These are phyloP conservation scores for Xylaria sp. DNA, from an alignment of 2,329 filamentous ascomycete species.

Conservation along the genomic window DNA sequence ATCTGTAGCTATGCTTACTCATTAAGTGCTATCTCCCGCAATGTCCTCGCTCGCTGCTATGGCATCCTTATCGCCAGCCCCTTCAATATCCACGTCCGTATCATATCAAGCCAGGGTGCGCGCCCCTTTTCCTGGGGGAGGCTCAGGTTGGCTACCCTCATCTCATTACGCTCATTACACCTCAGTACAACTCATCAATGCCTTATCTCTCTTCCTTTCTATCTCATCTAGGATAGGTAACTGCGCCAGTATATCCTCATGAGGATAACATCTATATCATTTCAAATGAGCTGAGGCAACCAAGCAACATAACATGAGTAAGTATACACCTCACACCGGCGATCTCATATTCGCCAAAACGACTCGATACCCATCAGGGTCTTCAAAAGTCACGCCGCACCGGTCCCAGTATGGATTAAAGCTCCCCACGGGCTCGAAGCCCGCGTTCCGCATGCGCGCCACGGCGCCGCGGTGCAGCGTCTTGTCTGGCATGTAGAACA, in stretches of 20 bases:
- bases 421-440: conserved; percentile 25
- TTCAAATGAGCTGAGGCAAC: no score
- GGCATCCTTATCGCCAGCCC: background rate
- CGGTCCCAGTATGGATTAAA: conserved; percentile 29
- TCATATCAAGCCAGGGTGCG: background rate
- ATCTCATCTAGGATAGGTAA: background rate
- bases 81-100: background rate
- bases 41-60: no score
- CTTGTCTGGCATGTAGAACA: conserved; percentile 25
- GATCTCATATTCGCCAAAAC: conserved; percentile 28
- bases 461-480: conserved; percentile 17
- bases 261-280: no score
- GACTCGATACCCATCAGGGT: conserved; percentile 28
- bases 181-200: background rate
- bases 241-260: background rate
- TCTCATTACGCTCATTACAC: no score
- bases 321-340: conserved; percentile 21
- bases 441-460: conserved; percentile 18
- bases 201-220: no score
- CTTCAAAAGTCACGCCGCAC: conserved; percentile 26
- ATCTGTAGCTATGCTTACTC: background rate
- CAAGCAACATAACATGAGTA: background rate
- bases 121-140: no score
- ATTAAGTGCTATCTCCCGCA: background rate
- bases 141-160: no score